phyloP scores from a whole-genome alignment of 371 early-diverging fungal species.

The Syncephalastrum racemosum region DNA sequence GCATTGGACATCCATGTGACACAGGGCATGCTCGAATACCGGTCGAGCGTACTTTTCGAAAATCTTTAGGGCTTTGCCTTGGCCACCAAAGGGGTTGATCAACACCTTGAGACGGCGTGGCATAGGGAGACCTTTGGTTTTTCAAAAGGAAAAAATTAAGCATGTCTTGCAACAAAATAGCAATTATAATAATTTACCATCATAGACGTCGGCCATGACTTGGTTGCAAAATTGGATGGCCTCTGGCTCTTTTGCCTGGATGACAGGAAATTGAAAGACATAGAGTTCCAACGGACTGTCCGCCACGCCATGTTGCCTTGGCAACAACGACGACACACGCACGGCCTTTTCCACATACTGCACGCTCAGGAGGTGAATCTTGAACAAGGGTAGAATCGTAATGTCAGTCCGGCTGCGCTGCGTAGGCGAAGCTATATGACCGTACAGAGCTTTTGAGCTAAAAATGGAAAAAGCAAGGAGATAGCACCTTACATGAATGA shows the following conservation, averaged over 20 bases:
- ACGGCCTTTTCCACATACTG: slow-evolving; percentile 26
- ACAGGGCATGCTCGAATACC: slow-evolving; percentile 64
- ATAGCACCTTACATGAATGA: slow-evolving; percentile 24
- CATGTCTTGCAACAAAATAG: too few relatives aligned
- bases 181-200: slow-evolving; percentile 15
- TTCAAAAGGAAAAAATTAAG: too few relatives aligned
- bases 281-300: slow-evolving; percentile 34
- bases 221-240: slow-evolving; percentile 27
- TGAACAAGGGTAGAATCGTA: slow-evolving; percentile 40
- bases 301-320: slow-evolving; percentile 32
- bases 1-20: slow-evolving; percentile 59
- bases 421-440: not conserved
- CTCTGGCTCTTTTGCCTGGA: slow-evolving; percentile 18
- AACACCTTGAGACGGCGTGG: slow-evolving; percentile 49
- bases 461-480: not conserved
- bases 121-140: too few relatives aligned
- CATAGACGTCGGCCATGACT: slow-evolving; percentile 30
- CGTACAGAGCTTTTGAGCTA: not conserved
- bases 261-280: slow-evolving; percentile 30
- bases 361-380: slow-evolving; percentile 29
- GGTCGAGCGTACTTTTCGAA: slow-evolving; percentile 63
- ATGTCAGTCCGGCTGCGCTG: slow-evolving; percentile 33
- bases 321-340: slow-evolving; percentile 35
- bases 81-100: slow-evolving; percentile 79
- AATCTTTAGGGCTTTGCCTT: slow-evolving; percentile 59